Conservation (phyloP, 2,329 filamentous ascomycete genomes). For the Neonectria coccinea region DNA sequence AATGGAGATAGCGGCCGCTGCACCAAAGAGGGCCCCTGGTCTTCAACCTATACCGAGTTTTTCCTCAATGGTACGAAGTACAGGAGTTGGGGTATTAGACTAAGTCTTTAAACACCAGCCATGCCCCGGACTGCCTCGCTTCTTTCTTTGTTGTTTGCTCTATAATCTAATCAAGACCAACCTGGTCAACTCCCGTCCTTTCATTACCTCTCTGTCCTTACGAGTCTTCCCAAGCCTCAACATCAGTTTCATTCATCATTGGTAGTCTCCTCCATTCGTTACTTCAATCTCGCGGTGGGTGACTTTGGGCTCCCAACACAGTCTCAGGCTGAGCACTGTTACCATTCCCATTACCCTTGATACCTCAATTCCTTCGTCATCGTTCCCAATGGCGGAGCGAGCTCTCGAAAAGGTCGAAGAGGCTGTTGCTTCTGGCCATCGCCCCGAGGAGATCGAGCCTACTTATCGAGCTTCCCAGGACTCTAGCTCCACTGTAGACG, state of each 20-base stretch:
- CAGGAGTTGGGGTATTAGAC: constrained; percentile 3
- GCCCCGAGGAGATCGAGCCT: constrained; percentile 42
- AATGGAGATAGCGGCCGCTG: constrained; percentile 21
- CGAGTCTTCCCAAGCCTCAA: neutral
- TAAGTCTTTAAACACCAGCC: constrained; percentile 25
- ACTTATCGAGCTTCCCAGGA: constrained; percentile 41
- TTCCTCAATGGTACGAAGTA: constrained; percentile 16
- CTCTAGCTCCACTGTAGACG: constrained; percentile 47
- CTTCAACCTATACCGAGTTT: constrained; percentile 12
- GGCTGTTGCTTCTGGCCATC: constrained; percentile 46
- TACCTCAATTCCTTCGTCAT: constrained; percentile 1
- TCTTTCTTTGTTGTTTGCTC: neutral
- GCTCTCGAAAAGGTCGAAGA: constrained; percentile 46
- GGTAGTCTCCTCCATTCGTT: constrained; percentile 8
- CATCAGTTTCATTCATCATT: neutral
- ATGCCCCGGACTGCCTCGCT: constrained; percentile 9
- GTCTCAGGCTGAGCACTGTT: constrained; percentile 34
- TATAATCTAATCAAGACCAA: constrained; percentile 9
- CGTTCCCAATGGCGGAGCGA: constrained; percentile 45
- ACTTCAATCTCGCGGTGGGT: constrained; percentile 37
- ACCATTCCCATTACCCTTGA: constrained; percentile 2
- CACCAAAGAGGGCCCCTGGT: constrained; percentile 9
- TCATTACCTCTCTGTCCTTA: neutral
- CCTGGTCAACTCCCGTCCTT: constrained; percentile 14
- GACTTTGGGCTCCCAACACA: constrained; percentile 45